phyloP scores from a whole-genome alignment of 352 stramenopile genomes.

The Phytophthora gonapodyides region DNA sequence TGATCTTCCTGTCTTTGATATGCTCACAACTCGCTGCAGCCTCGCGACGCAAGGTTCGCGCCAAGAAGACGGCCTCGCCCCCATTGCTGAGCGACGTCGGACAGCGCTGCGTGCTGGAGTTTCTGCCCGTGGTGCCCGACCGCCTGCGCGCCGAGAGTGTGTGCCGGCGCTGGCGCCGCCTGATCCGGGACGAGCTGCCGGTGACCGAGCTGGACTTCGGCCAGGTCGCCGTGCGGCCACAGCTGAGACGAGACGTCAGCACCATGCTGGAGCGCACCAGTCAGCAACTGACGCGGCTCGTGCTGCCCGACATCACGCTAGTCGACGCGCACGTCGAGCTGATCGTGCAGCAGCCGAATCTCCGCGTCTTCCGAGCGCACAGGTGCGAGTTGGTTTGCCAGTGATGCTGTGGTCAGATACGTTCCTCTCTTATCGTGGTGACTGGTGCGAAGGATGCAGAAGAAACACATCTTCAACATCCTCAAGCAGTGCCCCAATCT shows the following conservation, averaged over 20 bases:
- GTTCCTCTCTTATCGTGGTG: slow-evolving; percentile 21
- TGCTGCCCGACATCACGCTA: slow-evolving; percentile 52
- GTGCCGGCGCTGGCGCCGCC: slow-evolving; percentile 55
- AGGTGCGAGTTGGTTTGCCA: slow-evolving; percentile 34
- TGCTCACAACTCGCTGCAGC: slow-evolving; percentile 12
- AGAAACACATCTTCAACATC: slow-evolving; percentile 58
- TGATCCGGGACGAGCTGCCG: slow-evolving; percentile 47
- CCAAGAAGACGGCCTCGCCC: background rate
- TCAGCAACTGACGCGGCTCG: slow-evolving; percentile 39
- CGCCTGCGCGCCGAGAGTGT: slow-evolving; percentile 55
- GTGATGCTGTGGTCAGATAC: slow-evolving; percentile 3
- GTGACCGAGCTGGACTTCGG: slow-evolving; percentile 59
- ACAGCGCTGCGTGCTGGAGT: slow-evolving; percentile 52
- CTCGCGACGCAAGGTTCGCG: background rate
- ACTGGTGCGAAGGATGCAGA: slow-evolving; percentile 42
- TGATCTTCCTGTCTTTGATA: slow-evolving; percentile 23
- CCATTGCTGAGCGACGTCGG: slow-evolving; percentile 43
- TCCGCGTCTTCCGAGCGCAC: slow-evolving; percentile 56
- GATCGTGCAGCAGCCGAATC: slow-evolving; percentile 38
- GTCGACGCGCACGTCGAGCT: slow-evolving; percentile 48
- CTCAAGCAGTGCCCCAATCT: slow-evolving; percentile 40
- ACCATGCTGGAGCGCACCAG: slow-evolving; percentile 45
- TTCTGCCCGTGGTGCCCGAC: slow-evolving; percentile 55
- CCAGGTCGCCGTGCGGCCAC: slow-evolving; percentile 29
- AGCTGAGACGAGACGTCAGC: slow-evolving; percentile 37